Percentiles rank a stretch among this genome's conserved stretches.
phyloP scores from a whole-genome alignment of 805 yeast species.

The Zygosaccharomyces bailii region DNA sequence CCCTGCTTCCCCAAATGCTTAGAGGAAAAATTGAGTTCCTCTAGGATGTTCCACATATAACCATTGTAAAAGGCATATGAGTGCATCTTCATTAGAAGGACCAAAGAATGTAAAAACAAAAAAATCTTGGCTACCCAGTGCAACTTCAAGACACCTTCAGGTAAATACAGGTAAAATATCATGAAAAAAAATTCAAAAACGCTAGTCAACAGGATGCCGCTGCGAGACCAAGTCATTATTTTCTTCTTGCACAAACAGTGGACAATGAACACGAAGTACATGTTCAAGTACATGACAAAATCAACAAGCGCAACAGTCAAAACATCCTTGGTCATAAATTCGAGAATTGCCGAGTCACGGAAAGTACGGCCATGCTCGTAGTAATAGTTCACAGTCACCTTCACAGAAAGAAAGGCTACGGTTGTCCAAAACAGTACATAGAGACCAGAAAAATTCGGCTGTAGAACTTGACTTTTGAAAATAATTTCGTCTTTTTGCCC shows the following conservation, averaged over 20 bases:
- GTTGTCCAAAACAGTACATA: constrained; percentile 78
- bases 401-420: constrained; percentile 51
- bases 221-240: constrained; percentile 53
- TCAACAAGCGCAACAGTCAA: constrained; percentile 71
- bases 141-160: constrained; percentile 48
- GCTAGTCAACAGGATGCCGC: constrained; percentile 64
- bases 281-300: constrained; percentile 63
- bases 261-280: constrained; percentile 56
- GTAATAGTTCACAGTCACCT: constrained; percentile 53
- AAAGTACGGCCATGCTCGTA: constrained; percentile 39
- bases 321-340: constrained; percentile 58
- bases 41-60: constrained; percentile 64
- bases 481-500: constrained; percentile 10
- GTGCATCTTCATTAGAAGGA: constrained; percentile 91
- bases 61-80: constrained; percentile 92
- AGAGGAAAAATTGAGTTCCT: constrained; percentile 52
- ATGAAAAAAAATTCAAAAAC: constrained; percentile 55
- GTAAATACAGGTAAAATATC: constrained; percentile 50
- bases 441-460: constrained; percentile 62
- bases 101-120: constrained; percentile 77
- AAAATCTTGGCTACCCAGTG: constrained; percentile 94
- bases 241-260: constrained; percentile 52
- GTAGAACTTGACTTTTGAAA: constrained; percentile 13
- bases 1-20: constrained; percentile 39
- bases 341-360: constrained; percentile 50